Percentiles rank a stretch among this genome's conserved stretches.
Conservation (phyloP, 768 basidiomycete genomes). For the Collybia sordida region DNA sequence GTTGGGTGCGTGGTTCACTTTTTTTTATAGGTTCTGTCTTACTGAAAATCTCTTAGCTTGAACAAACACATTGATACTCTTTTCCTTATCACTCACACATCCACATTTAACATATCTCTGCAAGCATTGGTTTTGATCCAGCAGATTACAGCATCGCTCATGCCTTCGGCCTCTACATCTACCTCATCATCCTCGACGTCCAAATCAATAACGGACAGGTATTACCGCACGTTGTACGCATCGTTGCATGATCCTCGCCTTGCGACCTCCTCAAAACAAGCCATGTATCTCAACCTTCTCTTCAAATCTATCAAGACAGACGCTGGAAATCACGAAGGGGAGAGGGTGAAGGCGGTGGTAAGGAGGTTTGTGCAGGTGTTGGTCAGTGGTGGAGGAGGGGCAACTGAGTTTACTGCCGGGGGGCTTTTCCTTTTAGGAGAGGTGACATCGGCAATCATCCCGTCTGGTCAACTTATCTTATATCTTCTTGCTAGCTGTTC, state of each 20-base stretch:
- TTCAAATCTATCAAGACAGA: constrained; percentile 85
- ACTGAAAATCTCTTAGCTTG: constrained; percentile 47
- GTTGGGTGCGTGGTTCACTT: constrained; percentile 47
- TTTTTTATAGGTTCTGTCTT: not conserved
- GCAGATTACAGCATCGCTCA: constrained; percentile 67
- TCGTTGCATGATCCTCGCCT: constrained; percentile 85
- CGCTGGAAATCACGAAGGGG: constrained; percentile 45
- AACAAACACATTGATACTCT: constrained; percentile 88
- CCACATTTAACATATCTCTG: constrained; percentile 95
- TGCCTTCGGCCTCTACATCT: constrained; percentile 33
- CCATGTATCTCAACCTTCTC: constrained; percentile 93
- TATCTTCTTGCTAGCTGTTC: constrained; percentile 30
- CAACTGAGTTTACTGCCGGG: constrained; percentile 86
- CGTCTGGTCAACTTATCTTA: constrained; percentile 1
- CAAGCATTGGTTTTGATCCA: constrained; percentile 89
- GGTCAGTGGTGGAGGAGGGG: constrained; percentile 65
- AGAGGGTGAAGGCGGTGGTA: constrained; percentile 78
- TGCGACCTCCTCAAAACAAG: constrained; percentile 84
- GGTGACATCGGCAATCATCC: constrained; percentile 37
- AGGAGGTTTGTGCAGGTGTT: constrained; percentile 83
- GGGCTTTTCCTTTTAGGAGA: constrained; percentile 87
- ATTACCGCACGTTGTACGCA: constrained; percentile 85
- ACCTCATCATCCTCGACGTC: constrained; percentile 34
- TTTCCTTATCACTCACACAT: constrained; percentile 92
- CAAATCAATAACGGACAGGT: constrained; percentile 59